These are phyloP conservation scores for Suhomyces prunicola DNA, from an alignment of 805 yeast genomes.

Conservation along the genomic window DNA sequence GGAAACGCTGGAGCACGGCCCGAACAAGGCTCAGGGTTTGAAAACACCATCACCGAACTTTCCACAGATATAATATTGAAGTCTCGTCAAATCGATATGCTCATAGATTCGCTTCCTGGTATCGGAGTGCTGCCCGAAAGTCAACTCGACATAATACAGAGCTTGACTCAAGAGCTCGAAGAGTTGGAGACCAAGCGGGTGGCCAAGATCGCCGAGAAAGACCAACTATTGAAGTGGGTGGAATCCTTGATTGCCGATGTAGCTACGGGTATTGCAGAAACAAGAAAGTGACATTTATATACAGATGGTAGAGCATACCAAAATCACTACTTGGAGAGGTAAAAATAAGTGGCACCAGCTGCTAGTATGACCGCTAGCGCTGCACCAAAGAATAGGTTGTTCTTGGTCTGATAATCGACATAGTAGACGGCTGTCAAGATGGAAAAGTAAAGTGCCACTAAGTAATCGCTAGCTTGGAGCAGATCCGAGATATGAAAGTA, in stretches of 20 bases:
- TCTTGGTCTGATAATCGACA: conserved; percentile 38
- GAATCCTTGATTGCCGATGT: conserved; percentile 63
- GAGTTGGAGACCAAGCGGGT: conserved; percentile 58
- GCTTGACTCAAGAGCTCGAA: conserved; percentile 59
- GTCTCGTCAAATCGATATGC: conserved; percentile 78
- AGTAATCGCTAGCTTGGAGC: conserved; percentile 44
- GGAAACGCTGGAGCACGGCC: not conserved
- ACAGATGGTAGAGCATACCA: not conserved
- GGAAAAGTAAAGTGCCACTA: conserved; percentile 50
- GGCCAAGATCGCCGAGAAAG: conserved; percentile 60
- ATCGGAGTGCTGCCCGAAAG: conserved; percentile 78
- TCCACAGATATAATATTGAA: conserved; percentile 82
- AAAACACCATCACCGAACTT: conserved; percentile 64
- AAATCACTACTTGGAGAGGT: not conserved
- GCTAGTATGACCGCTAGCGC: not conserved
- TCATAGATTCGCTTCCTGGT: conserved; percentile 89
- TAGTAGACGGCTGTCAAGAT: conserved; percentile 43
- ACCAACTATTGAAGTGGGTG: conserved; percentile 56
- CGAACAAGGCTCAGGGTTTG: conserved; percentile 11
- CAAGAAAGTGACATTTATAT: conserved; percentile 20
- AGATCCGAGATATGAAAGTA: conserved; percentile 42
- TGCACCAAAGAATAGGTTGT: conserved; percentile 14
- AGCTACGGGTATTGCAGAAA: conserved; percentile 51
- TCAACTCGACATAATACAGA: conserved; percentile 63
- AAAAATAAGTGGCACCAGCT: not conserved